Percentiles rank a stretch among this genome's conserved stretches.
Evolutionary conservation across 805 yeast genomes (phyloP).

Genomic region (Suhomyces tanzawaensis): DNA sequence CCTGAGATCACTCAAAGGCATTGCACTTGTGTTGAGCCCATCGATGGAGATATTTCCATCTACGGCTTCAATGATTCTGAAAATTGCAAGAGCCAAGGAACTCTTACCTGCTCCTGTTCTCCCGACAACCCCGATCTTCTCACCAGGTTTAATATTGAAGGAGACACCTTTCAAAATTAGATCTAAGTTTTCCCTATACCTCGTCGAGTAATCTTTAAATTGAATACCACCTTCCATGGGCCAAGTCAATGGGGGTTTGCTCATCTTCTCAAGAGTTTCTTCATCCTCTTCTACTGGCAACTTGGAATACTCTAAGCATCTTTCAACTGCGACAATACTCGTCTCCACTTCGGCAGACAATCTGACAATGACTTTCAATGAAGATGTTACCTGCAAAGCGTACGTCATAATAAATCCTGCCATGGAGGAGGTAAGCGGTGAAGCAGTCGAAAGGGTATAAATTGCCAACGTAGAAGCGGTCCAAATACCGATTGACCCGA

Average conservation of each 20-base stretch:
- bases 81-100: conserved; percentile 24
- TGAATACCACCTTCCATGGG: conserved; percentile 68
- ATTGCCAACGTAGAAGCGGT: conserved; percentile 41
- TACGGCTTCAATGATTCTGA: conserved; percentile 21
- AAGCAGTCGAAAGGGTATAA: conserved; percentile 33
- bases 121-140: conserved; percentile 26
- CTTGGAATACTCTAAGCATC: conserved; percentile 59
- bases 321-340: conserved; percentile 64
- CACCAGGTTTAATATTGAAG: conserved; percentile 18
- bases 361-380: conserved; percentile 56
- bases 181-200: conserved; percentile 21
- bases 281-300: conserved; percentile 43
- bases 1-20: conserved; percentile 20
- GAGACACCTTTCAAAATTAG: conserved; percentile 16
- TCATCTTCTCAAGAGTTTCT: conserved; percentile 74
- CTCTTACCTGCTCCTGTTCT: conserved; percentile 29
- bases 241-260: conserved; percentile 67
- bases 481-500: conserved; percentile 22
- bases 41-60: conserved; percentile 21
- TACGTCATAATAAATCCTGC: conserved; percentile 66
- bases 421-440: conserved; percentile 54
- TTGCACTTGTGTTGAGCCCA: conserved; percentile 13
- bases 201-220: conserved; percentile 39
- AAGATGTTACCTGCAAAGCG: conserved; percentile 54
- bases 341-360: conserved; percentile 64